Percentiles rank a stretch among this genome's conserved stretches.
Conservation (phyloP, 139 green algal genomes). For the Axilococcus clingmanii region DNA sequence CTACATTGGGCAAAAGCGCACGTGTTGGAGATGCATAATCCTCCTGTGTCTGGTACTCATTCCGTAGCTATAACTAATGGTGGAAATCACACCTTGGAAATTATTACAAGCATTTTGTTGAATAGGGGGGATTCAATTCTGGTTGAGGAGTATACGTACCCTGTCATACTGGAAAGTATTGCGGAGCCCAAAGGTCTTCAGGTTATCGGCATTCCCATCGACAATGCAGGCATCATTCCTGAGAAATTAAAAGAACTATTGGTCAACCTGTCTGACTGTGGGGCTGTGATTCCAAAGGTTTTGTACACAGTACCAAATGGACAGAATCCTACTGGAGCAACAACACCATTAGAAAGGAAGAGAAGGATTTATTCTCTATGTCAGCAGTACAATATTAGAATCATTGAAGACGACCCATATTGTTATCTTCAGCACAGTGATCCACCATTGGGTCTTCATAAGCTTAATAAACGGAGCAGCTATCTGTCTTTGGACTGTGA, state of each 20-base stretch:
- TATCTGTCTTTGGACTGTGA: slow-evolving; percentile 31
- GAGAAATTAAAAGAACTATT: slow-evolving; percentile 20
- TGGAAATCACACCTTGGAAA: slow-evolving; percentile 22
- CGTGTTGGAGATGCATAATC: background rate
- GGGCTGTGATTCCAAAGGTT: slow-evolving; percentile 26
- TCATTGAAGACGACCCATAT: slow-evolving; percentile 84
- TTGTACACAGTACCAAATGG: slow-evolving; percentile 65
- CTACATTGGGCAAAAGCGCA: background rate
- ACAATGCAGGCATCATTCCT: slow-evolving; percentile 48
- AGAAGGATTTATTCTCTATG: slow-evolving; percentile 45
- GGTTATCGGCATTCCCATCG: slow-evolving; percentile 34
- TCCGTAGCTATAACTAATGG: slow-evolving; percentile 32
- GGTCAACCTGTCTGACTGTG: no score
- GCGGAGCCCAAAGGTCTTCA: slow-evolving; percentile 38
- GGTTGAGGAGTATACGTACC: slow-evolving; percentile 64
- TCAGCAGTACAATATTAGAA: slow-evolving; percentile 16
- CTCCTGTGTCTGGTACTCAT: slow-evolving; percentile 19
- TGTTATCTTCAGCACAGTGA: slow-evolving; percentile 56
- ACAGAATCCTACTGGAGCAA: slow-evolving; percentile 67
- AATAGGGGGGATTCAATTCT: slow-evolving; percentile 42
- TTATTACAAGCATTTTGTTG: slow-evolving; percentile 36
- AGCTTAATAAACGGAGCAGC: background rate
- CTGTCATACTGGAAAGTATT: slow-evolving; percentile 46
- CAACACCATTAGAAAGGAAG: slow-evolving; percentile 35
- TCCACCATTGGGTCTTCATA: background rate